Percentiles rank a stretch among this genome's conserved stretches.
phyloP scores from a whole-genome alignment of 2,329 filamentous ascomycete genomes.

The Oidium heveae region DNA sequence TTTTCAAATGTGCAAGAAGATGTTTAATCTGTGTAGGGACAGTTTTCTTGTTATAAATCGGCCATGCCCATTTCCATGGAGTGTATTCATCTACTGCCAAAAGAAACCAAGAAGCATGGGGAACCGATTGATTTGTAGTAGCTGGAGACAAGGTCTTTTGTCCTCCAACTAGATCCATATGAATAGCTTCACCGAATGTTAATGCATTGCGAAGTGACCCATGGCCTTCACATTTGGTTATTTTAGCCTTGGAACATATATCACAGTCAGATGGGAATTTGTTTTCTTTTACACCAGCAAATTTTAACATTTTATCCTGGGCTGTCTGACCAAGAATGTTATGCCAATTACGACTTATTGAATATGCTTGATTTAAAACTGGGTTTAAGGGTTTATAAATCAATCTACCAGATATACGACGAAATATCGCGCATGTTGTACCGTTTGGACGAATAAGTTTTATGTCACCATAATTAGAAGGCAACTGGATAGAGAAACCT shows the following conservation, averaged over 20 bases:
- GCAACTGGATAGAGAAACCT: no score
- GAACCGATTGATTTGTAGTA: not conserved
- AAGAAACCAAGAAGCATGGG: not conserved
- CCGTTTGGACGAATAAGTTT: not conserved
- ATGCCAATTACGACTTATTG: not conserved
- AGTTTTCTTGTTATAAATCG: not conserved
- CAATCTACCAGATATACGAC: not conserved
- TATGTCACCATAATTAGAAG: not conserved
- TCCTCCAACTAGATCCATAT: not conserved
- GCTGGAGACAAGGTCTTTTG: not conserved
- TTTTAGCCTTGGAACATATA: not conserved
- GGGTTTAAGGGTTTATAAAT: not conserved
- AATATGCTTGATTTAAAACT: not conserved
- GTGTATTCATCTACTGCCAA: not conserved
- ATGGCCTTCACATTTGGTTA: not conserved
- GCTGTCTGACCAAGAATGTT: no score
- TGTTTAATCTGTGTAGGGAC: not conserved
- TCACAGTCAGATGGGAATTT: not conserved
- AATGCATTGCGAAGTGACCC: not conserved
- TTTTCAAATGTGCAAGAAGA: not conserved
- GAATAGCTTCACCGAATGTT: no score
- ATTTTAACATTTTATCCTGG: not conserved
- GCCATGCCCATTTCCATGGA: no score
- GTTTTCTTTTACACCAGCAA: not conserved
- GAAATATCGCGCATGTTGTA: not conserved